phyloP scores from a whole-genome alignment of 148 eudicot genomes.

The Arctostaphylos glauca region DNA sequence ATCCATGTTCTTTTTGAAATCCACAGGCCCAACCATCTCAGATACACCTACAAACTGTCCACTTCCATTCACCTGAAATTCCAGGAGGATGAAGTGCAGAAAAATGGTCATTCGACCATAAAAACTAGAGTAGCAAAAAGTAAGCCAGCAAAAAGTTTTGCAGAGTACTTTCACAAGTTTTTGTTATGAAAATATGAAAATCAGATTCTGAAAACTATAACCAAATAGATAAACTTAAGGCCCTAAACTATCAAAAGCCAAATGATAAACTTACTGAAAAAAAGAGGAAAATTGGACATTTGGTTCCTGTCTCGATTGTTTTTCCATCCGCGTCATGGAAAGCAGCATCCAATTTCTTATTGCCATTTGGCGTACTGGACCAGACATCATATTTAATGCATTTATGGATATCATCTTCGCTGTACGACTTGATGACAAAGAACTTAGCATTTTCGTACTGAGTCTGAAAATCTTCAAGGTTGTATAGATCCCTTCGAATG shows the following conservation, averaged over 20 bases:
- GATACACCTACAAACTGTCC: conserved; percentile 97
- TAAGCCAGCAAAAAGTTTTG: background rate
- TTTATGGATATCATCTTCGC: conserved; percentile 94
- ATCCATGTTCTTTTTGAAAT: conserved; percentile 74
- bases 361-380: conserved; percentile 91
- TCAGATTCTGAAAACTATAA: background rate
- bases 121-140: background rate
- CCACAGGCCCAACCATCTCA: conserved; percentile 84
- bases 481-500: conserved; percentile 44
- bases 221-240: background rate
- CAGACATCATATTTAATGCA: conserved; percentile 86
- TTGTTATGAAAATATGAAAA: background rate
- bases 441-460: conserved; percentile 77
- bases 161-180: background rate
- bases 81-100: background rate
- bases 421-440: conserved; percentile 80
- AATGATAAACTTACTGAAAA: conserved; percentile 61
- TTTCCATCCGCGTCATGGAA: conserved; percentile 67
- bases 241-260: background rate
- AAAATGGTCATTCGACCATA: background rate
- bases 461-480: conserved; percentile 48
- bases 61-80: conserved; percentile 80
- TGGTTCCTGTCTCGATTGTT: conserved; percentile 45
- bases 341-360: conserved; percentile 75
- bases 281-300: conserved; percentile 76